Conservation (phyloP, 2,329 filamentous ascomycete genomes). For the Exophiala sp. region DNA sequence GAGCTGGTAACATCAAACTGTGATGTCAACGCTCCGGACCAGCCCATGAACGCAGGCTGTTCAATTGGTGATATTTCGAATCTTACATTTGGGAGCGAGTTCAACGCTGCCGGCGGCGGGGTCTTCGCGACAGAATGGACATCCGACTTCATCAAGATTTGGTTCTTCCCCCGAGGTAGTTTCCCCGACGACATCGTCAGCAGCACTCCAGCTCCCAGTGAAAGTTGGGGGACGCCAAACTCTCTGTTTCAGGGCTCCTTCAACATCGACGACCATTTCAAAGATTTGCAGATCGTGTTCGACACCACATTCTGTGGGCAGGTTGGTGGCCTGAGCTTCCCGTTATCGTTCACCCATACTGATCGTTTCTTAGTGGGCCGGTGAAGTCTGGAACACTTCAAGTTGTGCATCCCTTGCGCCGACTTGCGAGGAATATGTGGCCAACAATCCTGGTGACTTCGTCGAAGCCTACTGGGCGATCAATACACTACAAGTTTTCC, state of each 20-base stretch:
- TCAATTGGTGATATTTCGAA: conserved; percentile 33
- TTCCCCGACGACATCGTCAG: conserved; percentile 44
- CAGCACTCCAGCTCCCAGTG: conserved; percentile 39
- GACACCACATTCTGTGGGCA: conserved; percentile 52
- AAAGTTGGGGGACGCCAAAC: conserved; percentile 44
- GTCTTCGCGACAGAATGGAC: conserved; percentile 76
- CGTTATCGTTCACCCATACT: neutral
- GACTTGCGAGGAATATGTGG: conserved; percentile 67
- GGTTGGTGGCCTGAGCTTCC: conserved; percentile 10
- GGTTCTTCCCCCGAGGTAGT: conserved; percentile 47
- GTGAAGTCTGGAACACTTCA: conserved; percentile 19
- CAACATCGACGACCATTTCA: conserved; percentile 40
- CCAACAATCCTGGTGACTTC: conserved; percentile 61
- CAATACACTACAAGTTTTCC: conserved; percentile 62
- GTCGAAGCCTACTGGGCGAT: conserved; percentile 68
- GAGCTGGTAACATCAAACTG: conserved; percentile 46
- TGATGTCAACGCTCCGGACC: conserved; percentile 41
- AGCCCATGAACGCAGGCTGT: conserved; percentile 38
- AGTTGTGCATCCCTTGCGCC: conserved; percentile 53
- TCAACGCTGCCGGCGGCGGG: conserved; percentile 52
- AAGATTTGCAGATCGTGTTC: conserved; percentile 43
- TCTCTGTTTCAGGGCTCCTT: conserved; percentile 39
- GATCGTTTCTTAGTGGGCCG: conserved; percentile 19
- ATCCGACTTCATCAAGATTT: conserved; percentile 64
- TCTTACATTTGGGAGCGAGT: conserved; percentile 46